phyloP scores from a whole-genome alignment of 176 grass and related monocot species.

The Rhynchospora tenuis region DNA sequence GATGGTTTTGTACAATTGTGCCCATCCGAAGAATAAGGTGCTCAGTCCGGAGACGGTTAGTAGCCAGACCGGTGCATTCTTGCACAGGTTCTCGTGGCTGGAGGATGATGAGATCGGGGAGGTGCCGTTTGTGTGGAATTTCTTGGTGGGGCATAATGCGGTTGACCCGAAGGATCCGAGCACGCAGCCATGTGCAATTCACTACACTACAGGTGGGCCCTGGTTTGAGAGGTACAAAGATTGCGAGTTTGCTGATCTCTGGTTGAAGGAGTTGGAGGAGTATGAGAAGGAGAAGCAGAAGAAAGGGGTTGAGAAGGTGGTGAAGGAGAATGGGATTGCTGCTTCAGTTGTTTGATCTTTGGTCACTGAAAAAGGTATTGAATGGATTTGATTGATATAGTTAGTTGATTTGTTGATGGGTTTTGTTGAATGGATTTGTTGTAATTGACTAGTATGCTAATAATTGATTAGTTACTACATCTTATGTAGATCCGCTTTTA shows the following conservation, averaged over 20 bases:
- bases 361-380: background rate
- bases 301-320: conserved; percentile 5
- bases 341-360: background rate
- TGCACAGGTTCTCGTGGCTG: conserved; percentile 88
- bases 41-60: conserved; percentile 79
- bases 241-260: conserved; percentile 79
- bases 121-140: conserved; percentile 83
- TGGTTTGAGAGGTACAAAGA: conserved; percentile 75
- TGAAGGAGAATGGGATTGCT: conserved; percentile 20
- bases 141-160: conserved; percentile 82
- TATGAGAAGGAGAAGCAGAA: conserved; percentile 47
- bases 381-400: background rate
- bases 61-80: conserved; percentile 45
- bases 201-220: conserved; percentile 78
- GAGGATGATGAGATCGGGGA: conserved; percentile 81
- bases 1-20: conserved; percentile 87
- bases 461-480: background rate
- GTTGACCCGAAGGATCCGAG: conserved; percentile 40
- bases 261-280: conserved; percentile 51
- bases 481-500: background rate
- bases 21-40: conserved; percentile 70
- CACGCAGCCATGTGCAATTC: conserved; percentile 51
- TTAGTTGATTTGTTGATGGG: background rate
- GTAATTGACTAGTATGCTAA: background rate
- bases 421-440: conserved; percentile 6